Evolutionary conservation across 1,139 yeast species (phyloP).

Genomic region (Suhomyces terraborum): DNA sequence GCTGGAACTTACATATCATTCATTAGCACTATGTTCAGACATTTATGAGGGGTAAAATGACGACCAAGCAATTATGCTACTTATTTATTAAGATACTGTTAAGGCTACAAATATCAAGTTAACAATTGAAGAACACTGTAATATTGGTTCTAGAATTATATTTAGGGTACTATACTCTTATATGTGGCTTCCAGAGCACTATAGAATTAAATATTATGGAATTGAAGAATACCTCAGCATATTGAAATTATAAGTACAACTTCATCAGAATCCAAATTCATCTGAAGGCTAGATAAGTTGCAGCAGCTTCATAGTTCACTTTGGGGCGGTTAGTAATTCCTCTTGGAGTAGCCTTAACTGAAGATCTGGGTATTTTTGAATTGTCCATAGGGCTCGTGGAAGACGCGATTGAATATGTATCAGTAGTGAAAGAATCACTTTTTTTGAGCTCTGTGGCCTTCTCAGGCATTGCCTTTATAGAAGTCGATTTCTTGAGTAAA

Average conservation of each 20-base stretch:
- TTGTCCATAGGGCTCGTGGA: background rate
- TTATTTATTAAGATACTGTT: background rate
- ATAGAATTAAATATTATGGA: background rate
- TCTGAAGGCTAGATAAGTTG: constrained; percentile 7
- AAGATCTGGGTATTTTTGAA: background rate
- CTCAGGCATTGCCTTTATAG: background rate
- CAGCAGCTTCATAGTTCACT: constrained; percentile 4
- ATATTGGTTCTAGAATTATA: no score
- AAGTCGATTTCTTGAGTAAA: constrained; percentile 3
- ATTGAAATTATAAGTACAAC: no score
- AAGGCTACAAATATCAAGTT: no score
- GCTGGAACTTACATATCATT: constrained; percentile 26
- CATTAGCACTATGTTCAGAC: constrained; percentile 6
- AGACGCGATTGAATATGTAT: constrained; percentile 9
- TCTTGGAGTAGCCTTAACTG: no score
- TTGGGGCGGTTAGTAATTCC: background rate
- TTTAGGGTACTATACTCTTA: no score
- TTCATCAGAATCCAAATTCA: no score
- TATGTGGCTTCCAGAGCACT: constrained; percentile 1
- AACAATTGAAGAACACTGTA: no score
- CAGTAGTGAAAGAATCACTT: constrained; percentile 4
- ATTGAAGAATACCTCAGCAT: background rate
- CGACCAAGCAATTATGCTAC: no score
- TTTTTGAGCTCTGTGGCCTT: background rate
- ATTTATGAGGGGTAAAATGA: no score